Base-by-base conservation (phyloP, 1,139 yeast species). In the Yamadazyma mexicana region DNA sequence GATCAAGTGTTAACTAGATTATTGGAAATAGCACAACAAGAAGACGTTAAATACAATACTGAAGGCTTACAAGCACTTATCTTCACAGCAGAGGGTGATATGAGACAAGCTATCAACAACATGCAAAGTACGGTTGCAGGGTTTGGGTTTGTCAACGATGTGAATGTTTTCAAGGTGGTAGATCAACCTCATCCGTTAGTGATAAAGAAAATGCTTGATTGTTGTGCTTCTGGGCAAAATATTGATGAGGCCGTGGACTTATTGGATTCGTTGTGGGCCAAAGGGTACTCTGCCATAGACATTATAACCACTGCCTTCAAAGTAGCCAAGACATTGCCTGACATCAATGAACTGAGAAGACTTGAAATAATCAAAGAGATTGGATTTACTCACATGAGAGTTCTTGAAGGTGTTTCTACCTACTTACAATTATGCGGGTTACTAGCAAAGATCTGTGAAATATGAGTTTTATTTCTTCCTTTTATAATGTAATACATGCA, bases 71-170 rank as follows among this genome's bases (percentile, higher is more conserved):
- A 89, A 51, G 98, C 98, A 0, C 73, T 92, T 45, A 80, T 94
- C n/a, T 92, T 92, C 65, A 85, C 97, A 0, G 95, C 97, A 0
- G 99, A 92, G 60, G 98, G 98, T 42, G 99, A 92, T 59, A 92
- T 94, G 98, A 79, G 99, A 63, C 98, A 92, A 61, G 98, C 98
- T 0, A 78, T 94, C 38, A 94, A 94, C 56, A 92, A 92, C 60
- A 61, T 92, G 43, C 98, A 92, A 58, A 83, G 95, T 58, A 89
- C 98, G 0, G 94, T 83, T 22, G 89, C 96, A 1, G 98, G 98
- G 1, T 91, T 91, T 64, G 92, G 87, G 2, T 75, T 87, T 47
- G 97, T 92, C 12, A 86, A 82, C 54, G 92, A 89, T 38, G 87
- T 87, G 31, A 92, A 91, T 56, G 98, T 92, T 16, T 92, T 89